Evolutionary conservation across 2,329 filamentous ascomycete species (phyloP), one percentile per base, ranked within the genome.

Genomic region (Penicillium rolfsii): DNA sequence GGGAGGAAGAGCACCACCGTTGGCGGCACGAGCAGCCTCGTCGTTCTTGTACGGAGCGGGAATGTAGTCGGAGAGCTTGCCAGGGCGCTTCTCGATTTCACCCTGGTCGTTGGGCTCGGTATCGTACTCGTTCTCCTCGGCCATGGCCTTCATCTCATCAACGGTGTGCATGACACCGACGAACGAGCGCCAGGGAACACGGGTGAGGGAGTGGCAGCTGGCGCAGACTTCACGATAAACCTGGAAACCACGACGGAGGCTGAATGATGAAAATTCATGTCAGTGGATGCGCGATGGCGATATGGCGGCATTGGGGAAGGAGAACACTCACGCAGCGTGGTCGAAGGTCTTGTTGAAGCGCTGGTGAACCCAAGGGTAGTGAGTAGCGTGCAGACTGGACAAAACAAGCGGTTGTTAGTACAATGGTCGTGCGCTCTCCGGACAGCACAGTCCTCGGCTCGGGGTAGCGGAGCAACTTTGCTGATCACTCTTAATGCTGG

Each of bases 171-270:
- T 85, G 68, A 87, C 87, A 78, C 95, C 95, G 74, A 99, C 95
- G 65, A 98, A 86, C 61, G 90, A 76, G 80, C 95, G 92, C 87
- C 96, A 99, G 62, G 95, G 94, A 62, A 99, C 88, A 84, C 95
- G 91, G 81, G 85, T 89, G 67, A 99, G 89, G 66, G 95, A 99
- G 86, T 99, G 95, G 87, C 95, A 99, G 73, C 92, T 92, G 64
- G 93, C 88, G 86, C 95, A 99, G 75, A 99, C 95, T 83, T 99
- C 95, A 72, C 90, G 92, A 86, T 99, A 99, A 77, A 99, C 95
- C 83, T 97, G 93, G 88, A 98, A 99, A 82, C 95, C 95, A 84
- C 95, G 93, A 80, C 95, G 95, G 70, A 99, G 93, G 74, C 93
- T 97, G 70, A 7, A 62, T 33, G 40, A 36, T 59, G n/a, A 57